These are phyloP conservation scores for Nicotiana sylvestris DNA, from an alignment of 257 asterid genomes.

Conservation along the genomic window DNA sequence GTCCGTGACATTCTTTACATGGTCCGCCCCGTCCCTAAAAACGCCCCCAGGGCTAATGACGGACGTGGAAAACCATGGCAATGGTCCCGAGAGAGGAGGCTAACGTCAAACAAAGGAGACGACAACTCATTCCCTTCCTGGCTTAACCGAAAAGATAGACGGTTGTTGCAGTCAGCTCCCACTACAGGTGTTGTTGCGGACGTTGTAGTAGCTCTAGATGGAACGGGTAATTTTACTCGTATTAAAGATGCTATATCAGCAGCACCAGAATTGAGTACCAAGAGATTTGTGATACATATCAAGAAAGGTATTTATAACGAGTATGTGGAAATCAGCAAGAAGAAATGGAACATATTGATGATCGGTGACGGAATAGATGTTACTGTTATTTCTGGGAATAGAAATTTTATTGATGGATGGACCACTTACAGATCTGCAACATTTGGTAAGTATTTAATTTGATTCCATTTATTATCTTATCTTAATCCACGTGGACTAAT, in stretches of 20 bases:
- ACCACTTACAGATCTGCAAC: conserved; percentile 68
- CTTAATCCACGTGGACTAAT: not conserved
- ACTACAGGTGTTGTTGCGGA: conserved; percentile 23
- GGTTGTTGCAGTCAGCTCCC: conserved; percentile 28
- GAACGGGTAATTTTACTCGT: conserved; percentile 44
- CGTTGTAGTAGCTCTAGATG: conserved; percentile 56
- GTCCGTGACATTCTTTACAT: conserved; percentile 41
- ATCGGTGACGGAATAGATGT: conserved; percentile 62
- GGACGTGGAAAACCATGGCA: conserved; percentile 6
- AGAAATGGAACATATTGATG: conserved; percentile 61
- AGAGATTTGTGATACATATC: conserved; percentile 40
- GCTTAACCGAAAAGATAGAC: conserved; percentile 35
- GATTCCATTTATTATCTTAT: not conserved
- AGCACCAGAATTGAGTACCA: conserved; percentile 38
- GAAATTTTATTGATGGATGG: conserved; percentile 52
- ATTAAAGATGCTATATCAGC: conserved; percentile 39
- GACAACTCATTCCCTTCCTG: conserved; percentile 36
- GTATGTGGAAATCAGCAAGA: conserved; percentile 50
- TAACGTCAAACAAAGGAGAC: not conserved
- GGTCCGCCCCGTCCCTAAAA: conserved; percentile 35
- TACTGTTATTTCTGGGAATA: conserved; percentile 58
- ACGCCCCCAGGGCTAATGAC: conserved; percentile 2
- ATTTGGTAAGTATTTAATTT: conserved; percentile 42
- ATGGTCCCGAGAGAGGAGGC: conserved; percentile 35
- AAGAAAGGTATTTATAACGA: conserved; percentile 58